These are phyloP conservation scores for Polytrichum formosum DNA, from an alignment of 225 moss, liverwort and hornwort genomes.

Conservation along the genomic window DNA sequence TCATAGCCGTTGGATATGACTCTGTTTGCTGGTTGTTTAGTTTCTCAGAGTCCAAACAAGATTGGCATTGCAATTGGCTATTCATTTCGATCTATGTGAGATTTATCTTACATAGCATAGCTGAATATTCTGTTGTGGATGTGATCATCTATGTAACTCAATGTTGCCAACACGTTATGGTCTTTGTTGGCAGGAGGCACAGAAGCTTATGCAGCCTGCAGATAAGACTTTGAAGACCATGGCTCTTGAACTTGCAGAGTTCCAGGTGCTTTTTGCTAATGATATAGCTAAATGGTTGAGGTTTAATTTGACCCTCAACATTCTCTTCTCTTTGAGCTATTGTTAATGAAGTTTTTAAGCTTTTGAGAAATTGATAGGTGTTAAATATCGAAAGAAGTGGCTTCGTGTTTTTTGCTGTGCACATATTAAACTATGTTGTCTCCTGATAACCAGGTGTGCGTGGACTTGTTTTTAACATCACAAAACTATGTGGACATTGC, in stretches of 20 bases:
- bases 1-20: too few species aligned
- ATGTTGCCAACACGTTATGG: neutral
- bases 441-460: conserved; percentile 66
- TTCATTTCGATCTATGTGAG: too few species aligned
- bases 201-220: conserved; percentile 79
- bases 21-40: too few species aligned
- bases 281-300: neutral
- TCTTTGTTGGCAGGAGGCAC: conserved; percentile 63
- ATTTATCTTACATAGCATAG: neutral
- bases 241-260: conserved; percentile 98
- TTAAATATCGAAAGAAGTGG: too few species aligned
- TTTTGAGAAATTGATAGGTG: too few species aligned
- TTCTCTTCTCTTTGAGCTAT: too few species aligned
- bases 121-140: neutral
- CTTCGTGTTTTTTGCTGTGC: too few species aligned
- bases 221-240: conserved; percentile 79
- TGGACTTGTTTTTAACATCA: conserved; percentile 82
- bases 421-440: too few species aligned
- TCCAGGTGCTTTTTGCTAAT: conserved; percentile 52
- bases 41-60: too few species aligned
- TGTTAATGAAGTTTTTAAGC: too few species aligned
- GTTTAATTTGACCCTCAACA: too few species aligned
- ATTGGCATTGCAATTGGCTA: too few species aligned
- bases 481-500: conserved; percentile 86
- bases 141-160: neutral